Evolutionary conservation across 2,329 filamentous ascomycete species (phyloP).

Genomic region (Triangularia setosa): DNA sequence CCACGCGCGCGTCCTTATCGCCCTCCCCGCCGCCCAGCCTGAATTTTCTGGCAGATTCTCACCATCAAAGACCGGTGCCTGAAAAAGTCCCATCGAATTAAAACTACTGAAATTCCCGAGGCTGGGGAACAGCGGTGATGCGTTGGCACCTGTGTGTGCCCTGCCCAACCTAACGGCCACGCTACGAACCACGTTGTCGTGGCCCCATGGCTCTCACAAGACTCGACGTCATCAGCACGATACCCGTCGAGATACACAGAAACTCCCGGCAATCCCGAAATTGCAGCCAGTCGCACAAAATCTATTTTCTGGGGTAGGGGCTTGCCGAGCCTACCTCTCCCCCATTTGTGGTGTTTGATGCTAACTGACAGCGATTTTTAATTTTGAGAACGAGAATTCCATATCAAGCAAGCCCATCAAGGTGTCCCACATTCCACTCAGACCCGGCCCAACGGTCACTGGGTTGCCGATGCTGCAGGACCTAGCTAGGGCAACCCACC

Average conservation of each 20-base stretch:
- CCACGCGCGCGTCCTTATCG: neutral
- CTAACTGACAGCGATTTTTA: neutral
- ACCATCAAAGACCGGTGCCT: neutral
- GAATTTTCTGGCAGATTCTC: neutral
- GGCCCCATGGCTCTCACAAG: neutral
- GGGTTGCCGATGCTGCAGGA: neutral
- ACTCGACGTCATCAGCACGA: neutral
- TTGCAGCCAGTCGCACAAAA: neutral
- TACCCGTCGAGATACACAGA: neutral
- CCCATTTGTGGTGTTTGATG: neutral
- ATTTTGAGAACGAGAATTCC: neutral
- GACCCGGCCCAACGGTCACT: neutral
- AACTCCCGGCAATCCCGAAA: neutral
- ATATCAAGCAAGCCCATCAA: neutral
- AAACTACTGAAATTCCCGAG: neutral
- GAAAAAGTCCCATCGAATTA: neutral
- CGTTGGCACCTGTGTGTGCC: neutral
- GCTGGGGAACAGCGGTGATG: neutral
- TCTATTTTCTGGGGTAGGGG: neutral
- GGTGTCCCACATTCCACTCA: neutral
- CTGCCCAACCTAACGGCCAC: neutral
- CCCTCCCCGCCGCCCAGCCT: neutral
- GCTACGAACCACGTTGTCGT: neutral
- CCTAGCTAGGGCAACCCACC: neutral
- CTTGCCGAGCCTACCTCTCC: neutral